phyloP scores from a whole-genome alignment of 2,329 filamentous ascomycete species.

The Alternaria metachromatica region DNA sequence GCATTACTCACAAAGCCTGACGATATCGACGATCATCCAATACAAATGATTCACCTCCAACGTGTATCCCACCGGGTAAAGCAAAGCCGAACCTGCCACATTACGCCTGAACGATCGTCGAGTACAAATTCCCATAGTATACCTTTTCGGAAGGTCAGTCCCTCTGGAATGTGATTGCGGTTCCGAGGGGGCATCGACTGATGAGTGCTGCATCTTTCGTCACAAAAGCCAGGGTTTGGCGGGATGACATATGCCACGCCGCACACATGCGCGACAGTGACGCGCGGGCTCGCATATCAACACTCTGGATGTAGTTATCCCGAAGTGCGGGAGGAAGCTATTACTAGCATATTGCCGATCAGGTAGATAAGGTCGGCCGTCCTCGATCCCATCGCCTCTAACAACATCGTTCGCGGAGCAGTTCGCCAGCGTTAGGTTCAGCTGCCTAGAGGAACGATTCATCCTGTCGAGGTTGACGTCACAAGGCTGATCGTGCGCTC shows the following conservation, averaged over 20 bases:
- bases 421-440: neutral
- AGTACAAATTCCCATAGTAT: neutral
- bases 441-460: neutral
- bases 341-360: neutral
- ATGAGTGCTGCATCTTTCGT: neutral
- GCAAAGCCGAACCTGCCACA: neutral
- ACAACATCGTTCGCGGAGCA: neutral
- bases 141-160: neutral
- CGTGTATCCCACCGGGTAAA: neutral
- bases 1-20: neutral
- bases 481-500: slow-evolving; percentile 4
- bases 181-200: neutral
- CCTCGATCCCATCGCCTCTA: neutral
- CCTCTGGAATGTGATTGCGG: neutral
- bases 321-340: neutral
- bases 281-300: neutral
- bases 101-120: neutral
- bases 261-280: neutral
- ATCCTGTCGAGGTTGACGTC: slow-evolving; percentile 5
- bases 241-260: neutral
- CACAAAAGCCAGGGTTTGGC: neutral
- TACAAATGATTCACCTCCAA: neutral
- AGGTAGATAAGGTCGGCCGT: neutral
- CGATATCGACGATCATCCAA: neutral
- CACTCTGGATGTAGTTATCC: neutral